A percentile compares a stretch with the other conserved stretches of the same genome.
Evolutionary conservation across 495 filamentous ascomycete species (phyloP).

Genomic region (Penicillium arizonense): DNA sequence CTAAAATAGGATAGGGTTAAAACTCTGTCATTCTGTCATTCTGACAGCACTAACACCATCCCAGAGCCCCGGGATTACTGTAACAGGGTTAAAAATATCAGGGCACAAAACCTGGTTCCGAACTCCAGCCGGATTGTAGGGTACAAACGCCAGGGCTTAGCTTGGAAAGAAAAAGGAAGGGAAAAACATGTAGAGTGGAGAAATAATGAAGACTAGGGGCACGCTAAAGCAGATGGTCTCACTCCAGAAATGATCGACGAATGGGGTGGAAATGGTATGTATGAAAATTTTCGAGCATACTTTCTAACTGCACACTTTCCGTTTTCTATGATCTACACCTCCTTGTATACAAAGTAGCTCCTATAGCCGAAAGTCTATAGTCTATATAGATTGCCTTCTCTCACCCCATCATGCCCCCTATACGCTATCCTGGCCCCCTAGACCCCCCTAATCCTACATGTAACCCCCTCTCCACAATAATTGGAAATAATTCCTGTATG

Average conservation of each 20-base stretch:
- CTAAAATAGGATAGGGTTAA: background rate
- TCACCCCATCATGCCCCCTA: too few species aligned
- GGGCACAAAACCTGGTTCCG: background rate
- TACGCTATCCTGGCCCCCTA: background rate
- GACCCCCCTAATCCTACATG: background rate
- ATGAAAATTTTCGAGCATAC: slow-evolving; percentile 8
- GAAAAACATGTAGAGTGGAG: slow-evolving; percentile 13
- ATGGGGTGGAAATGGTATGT: slow-evolving; percentile 22
- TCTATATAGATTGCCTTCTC: too few species aligned
- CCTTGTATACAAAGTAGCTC: background rate
- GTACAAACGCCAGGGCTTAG: slow-evolving; percentile 18
- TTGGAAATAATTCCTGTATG: too few species aligned
- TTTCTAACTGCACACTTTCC: background rate
- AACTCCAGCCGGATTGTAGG: background rate
- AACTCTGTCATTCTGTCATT: too few species aligned
- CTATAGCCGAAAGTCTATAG: background rate
- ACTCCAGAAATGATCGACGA: slow-evolving; percentile 35
- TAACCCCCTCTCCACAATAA: too few species aligned
- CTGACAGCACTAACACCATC: too few species aligned
- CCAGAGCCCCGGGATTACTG: too few species aligned
- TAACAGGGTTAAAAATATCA: background rate
- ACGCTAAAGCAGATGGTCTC: slow-evolving; percentile 29
- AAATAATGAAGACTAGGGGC: slow-evolving; percentile 27
- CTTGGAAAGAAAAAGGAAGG: slow-evolving; percentile 4
- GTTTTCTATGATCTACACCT: background rate